Evolutionary conservation across 192 early-diverging fungal genomes (phyloP).

Genomic region (Entomortierella parvispora): DNA sequence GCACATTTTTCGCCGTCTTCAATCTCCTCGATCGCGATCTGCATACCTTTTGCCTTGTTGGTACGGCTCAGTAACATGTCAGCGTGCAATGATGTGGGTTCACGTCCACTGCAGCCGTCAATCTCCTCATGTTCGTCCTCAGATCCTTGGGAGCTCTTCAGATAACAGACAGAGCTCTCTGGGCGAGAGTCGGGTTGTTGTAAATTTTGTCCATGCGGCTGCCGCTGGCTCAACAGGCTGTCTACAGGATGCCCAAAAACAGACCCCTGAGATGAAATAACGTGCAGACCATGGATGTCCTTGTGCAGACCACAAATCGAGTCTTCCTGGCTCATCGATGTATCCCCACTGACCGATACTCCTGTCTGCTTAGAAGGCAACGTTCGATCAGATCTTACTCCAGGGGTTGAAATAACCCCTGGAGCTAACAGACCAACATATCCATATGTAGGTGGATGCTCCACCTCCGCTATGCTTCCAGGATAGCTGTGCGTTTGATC

Average conservation of each 20-base stretch:
- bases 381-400: too few relatives aligned
- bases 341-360: background rate
- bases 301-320: conserved; percentile 25
- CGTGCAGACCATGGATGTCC: conserved; percentile 11
- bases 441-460: too few relatives aligned
- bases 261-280: conserved; percentile 12
- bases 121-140: conserved; percentile 9
- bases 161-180: background rate
- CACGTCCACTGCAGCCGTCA: too few relatives aligned
- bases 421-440: too few relatives aligned
- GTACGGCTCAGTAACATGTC: too few relatives aligned
- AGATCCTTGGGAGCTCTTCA: conserved; percentile 39
- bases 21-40: too few relatives aligned
- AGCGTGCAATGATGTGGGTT: background rate
- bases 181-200: too few relatives aligned
- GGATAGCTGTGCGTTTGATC: background rate
- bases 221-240: conserved; percentile 1
- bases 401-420: too few relatives aligned
- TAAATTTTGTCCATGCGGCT: background rate
- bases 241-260: conserved; percentile 2
- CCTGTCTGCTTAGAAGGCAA: too few relatives aligned
- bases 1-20: too few relatives aligned
- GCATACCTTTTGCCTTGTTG: background rate
- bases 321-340: conserved; percentile 13
- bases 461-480: too few relatives aligned